Evolutionary conservation across 2,329 filamentous ascomycete genomes (phyloP).

Genomic region (Gyromitra esculenta): DNA sequence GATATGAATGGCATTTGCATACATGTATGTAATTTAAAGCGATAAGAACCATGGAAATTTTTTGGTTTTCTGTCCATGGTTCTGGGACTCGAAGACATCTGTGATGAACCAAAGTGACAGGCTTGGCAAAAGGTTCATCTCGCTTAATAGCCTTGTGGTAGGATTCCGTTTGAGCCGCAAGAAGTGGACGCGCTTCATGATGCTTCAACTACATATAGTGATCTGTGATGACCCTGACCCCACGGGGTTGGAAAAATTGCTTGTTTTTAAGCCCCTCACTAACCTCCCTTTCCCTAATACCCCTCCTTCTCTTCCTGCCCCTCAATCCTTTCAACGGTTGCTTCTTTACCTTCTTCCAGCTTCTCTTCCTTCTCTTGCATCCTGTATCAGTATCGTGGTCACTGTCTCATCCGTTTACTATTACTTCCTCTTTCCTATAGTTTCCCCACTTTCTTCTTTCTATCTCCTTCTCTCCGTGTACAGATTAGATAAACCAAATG

Average conservation of each 20-base stretch:
- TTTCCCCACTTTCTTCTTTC: background rate
- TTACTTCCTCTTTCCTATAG: constrained; percentile 5
- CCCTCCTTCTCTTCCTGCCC: constrained; percentile 7
- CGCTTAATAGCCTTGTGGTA: constrained; percentile 41
- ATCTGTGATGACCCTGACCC: constrained; percentile 25
- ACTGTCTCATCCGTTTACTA: background rate
- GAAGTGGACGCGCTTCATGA: constrained; percentile 10
- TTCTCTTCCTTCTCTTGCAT: constrained; percentile 22
- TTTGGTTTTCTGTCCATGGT: constrained; percentile 14
- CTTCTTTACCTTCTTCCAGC: constrained; percentile 11
- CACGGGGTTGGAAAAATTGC: constrained; percentile 36
- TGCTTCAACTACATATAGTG: constrained; percentile 14
- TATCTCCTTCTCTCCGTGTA: constrained; percentile 15
- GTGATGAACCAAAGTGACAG: constrained; percentile 20
- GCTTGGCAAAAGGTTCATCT: constrained; percentile 26
- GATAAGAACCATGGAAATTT: background rate
- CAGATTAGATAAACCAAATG: constrained; percentile 40
- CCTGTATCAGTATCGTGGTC: constrained; percentile 10
- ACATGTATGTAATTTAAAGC: constrained; percentile 22
- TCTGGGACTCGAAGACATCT: constrained; percentile 13
- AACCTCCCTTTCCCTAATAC: background rate
- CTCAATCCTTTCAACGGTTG: constrained; percentile 9
- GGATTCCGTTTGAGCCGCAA: constrained; percentile 40
- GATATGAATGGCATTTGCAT: constrained; percentile 22
- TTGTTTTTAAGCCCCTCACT: constrained; percentile 30